Conservation (phyloP, 2,329 filamentous ascomycete species). For the Fusarium dlaminii region DNA sequence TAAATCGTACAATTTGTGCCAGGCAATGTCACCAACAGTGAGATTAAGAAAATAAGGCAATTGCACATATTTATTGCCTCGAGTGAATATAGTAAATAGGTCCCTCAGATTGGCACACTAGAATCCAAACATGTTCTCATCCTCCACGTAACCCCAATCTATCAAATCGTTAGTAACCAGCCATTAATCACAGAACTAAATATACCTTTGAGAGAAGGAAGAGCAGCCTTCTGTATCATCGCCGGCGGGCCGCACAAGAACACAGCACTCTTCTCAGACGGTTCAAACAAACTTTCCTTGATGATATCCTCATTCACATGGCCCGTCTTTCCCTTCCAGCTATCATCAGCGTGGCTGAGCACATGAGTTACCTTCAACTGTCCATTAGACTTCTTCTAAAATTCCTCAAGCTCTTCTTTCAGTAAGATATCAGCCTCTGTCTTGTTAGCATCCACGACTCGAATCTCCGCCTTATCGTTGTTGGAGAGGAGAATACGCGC, state of each 20-base stretch:
- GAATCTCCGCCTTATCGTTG: conserved; percentile 50
- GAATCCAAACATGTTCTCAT: neutral
- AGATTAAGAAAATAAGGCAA: too few relatives aligned
- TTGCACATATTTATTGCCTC: accelerated
- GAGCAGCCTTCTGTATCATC: neutral
- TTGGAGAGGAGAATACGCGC: conserved; percentile 50
- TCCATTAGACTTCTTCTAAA: conserved; percentile 49
- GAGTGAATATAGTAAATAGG: neutral
- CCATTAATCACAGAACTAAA: neutral
- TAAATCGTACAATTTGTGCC: neutral
- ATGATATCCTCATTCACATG: neutral
- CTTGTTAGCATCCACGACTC: conserved; percentile 60
- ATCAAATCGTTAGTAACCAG: neutral
- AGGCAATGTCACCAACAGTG: accelerated
- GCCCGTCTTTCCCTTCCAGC: too few relatives aligned
- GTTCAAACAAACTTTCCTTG: neutral
- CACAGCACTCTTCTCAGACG: neutral
- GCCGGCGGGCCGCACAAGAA: neutral
- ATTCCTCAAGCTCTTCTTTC: conserved; percentile 52
- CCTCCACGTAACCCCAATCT: neutral
- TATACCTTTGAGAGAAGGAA: neutral
- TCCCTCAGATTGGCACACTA: accelerated
- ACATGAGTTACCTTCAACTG: neutral
- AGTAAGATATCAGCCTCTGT: conserved; percentile 58
- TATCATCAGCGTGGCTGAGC: neutral